Conservation (phyloP, 2,329 filamentous ascomycete species). For the Dothiorella sarmentorum region DNA sequence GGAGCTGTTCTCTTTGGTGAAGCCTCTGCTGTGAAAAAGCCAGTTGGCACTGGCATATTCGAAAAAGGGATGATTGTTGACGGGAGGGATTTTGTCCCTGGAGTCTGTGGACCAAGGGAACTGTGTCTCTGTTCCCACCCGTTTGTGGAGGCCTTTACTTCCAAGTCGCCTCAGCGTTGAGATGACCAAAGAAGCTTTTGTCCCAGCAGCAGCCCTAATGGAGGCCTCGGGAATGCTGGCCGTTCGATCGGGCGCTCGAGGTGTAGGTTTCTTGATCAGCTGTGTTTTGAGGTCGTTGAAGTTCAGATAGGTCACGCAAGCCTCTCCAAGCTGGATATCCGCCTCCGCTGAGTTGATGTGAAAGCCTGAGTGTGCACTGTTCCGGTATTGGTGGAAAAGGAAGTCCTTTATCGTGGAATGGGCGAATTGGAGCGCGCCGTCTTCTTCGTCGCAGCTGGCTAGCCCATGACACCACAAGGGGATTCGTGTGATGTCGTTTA, state of each 20-base stretch:
- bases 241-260: background rate
- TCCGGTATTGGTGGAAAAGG: background rate
- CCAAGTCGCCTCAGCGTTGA: background rate
- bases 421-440: background rate
- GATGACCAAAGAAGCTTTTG: background rate
- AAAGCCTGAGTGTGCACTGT: background rate
- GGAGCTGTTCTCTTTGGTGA: background rate
- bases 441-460: constrained; percentile 32
- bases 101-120: too few relatives aligned
- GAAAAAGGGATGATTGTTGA: background rate
- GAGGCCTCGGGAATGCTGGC: background rate
- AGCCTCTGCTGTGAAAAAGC: background rate
- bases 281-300: background rate
- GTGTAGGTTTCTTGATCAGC: background rate
- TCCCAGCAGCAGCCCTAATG: background rate
- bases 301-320: background rate
- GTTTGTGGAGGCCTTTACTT: background rate
- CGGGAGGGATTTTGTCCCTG: background rate
- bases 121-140: too few relatives aligned
- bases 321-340: background rate
- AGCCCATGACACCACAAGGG: constrained; percentile 35
- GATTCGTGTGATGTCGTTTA: constrained; percentile 30
- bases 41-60: background rate
- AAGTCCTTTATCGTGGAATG: background rate
- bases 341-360: background rate